These are phyloP conservation scores for Stylonectria norvegica DNA, from an alignment of 2,329 filamentous ascomycete genomes.

Conservation along the genomic window DNA sequence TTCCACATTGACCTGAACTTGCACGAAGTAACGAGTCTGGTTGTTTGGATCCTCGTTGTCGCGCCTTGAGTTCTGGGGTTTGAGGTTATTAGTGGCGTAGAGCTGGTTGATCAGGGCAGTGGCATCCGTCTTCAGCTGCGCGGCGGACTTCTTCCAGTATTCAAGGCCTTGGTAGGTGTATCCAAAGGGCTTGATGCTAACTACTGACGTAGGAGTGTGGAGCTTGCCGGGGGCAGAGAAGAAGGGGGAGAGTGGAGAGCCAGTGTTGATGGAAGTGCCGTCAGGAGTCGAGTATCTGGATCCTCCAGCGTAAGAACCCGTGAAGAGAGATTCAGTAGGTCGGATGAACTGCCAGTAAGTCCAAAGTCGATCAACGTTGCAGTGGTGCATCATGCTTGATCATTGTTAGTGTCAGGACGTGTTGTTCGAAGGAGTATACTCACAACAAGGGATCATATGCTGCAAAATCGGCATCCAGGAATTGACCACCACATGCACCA, in stretches of 20 bases:
- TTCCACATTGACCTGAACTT: background rate
- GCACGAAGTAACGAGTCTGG: background rate
- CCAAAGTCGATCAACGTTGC: background rate
- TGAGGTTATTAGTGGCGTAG: background rate
- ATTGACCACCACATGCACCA: conserved; percentile 27
- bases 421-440: conserved; percentile 4
- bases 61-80: background rate
- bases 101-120: background rate
- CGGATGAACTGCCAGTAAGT: background rate
- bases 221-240: background rate
- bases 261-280: background rate
- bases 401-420: background rate
- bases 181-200: background rate
- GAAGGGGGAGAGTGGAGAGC: background rate
- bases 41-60: background rate
- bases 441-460: conserved; percentile 38
- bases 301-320: background rate
- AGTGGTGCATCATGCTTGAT: background rate
- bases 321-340: background rate
- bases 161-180: background rate
- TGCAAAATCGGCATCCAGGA: conserved; percentile 28
- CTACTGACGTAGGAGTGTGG: background rate
- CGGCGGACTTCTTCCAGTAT: background rate
- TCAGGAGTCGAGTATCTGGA: background rate
- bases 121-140: background rate